Base-by-base conservation (phyloP, 768 basidiomycete species). In the Termitomyces sp. region DNA sequence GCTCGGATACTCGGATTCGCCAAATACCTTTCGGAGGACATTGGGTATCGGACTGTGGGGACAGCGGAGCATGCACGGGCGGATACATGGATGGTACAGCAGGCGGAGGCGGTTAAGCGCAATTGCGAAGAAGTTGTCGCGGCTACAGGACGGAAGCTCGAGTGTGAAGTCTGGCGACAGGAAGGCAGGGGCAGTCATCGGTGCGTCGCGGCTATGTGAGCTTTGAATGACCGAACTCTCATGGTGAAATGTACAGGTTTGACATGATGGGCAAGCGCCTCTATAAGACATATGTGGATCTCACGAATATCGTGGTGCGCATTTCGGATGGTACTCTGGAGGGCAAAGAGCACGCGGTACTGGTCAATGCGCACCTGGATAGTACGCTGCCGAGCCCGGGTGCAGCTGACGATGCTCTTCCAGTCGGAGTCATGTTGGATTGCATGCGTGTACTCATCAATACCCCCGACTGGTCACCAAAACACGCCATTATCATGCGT, bases 141-240 rank as follows among this genome's bases (percentile, higher is more conserved):
- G 33, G 69, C 67, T 40, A 75, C 67, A 2, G 72, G 77, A 59
- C 74, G 86, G 47, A 86, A 86, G 45, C 74, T 96, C n/a, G 79
- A 95, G 67, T 95, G 96, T 65, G 93, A 97, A 67, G 85, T 95
- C 0, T 96, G 92, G 90, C 78, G 88, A 56, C 95, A 97, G 71
- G 80, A 88, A 64, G 94, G 95, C 2, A 91, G 86, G 61, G 94
- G 95, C 4, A 87, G 82, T 62, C 94, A 96, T 75, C 77, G 91
- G 93, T 94, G 63, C 65, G 87, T 75, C 13, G 20, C 46, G 2
- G 18, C n/a, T 22, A 37, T 18, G 16, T n/a, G 8, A 51, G 14
- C n/a, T 20, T 36, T 34, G 4, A 43, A 18, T 16, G 4, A 13
- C 16, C 2, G n/a, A 16, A 47, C 26, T 3, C 13, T 20, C 7